phyloP scores from a whole-genome alignment of 768 basidiomycete species.

The Fomitopsis serialis region DNA sequence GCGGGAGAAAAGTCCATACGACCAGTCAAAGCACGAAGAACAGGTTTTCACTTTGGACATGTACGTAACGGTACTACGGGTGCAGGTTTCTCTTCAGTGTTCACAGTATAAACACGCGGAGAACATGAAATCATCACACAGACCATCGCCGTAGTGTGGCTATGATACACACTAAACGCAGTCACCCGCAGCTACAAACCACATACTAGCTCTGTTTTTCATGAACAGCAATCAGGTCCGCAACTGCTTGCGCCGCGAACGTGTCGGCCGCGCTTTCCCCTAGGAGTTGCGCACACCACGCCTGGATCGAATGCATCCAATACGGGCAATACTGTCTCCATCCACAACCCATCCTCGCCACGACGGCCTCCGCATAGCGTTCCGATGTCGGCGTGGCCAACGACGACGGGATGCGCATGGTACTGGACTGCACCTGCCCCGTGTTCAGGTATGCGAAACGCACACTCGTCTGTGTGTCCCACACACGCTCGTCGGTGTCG shows the following conservation, averaged over 20 bases:
- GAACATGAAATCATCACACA: too few relatives aligned
- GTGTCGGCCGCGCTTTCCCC: constrained; percentile 8
- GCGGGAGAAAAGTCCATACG: too few relatives aligned
- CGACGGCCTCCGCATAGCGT: constrained; percentile 15
- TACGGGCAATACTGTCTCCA: constrained; percentile 14
- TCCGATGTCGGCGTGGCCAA: constrained; percentile 12
- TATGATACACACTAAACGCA: too few relatives aligned
- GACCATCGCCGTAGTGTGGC: too few relatives aligned
- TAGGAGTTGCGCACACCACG: constrained; percentile 2
- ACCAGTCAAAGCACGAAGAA: too few relatives aligned
- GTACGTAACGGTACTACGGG: too few relatives aligned
- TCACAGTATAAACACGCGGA: too few relatives aligned
- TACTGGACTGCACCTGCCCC: constrained; percentile 14
- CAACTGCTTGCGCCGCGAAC: constrained; percentile 8
- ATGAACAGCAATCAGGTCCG: not conserved
- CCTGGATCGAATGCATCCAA: constrained; percentile 14
- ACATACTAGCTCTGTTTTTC: constrained; percentile 6
- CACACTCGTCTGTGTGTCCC: constrained; percentile 12
- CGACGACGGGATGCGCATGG: constrained; percentile 5
- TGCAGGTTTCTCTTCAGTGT: too few relatives aligned
- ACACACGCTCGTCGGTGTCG: constrained; percentile 20
- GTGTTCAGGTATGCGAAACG: constrained; percentile 17
- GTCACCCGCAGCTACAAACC: too few relatives aligned
- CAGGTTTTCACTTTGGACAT: too few relatives aligned
- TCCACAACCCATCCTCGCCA: constrained; percentile 18